phyloP scores from a whole-genome alignment of 1,284 basidiomycete species.

The Heliocybe sulcata region DNA sequence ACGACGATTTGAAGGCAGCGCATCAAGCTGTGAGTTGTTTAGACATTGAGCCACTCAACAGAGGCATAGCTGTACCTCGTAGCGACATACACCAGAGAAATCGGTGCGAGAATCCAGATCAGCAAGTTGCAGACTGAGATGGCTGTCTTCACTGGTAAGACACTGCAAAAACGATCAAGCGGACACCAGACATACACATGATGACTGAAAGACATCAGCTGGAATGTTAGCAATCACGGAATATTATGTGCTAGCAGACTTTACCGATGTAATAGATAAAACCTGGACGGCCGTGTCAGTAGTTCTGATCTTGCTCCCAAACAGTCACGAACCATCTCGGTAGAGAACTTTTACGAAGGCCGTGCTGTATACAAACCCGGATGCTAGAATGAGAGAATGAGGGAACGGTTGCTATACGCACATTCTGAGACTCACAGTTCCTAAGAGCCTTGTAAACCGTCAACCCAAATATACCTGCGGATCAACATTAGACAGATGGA shows the following conservation, averaged over 20 bases:
- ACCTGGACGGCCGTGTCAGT: too few relatives aligned
- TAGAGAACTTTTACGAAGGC: not conserved
- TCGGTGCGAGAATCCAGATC: not conserved
- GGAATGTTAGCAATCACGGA: not conserved
- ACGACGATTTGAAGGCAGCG: not conserved
- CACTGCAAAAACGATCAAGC: too few relatives aligned
- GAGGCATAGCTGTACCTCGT: not conserved
- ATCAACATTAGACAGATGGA: not conserved
- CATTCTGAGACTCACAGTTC: not conserved
- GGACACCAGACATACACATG: not conserved
- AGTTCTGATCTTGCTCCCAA: not conserved
- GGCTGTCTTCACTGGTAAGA: too few relatives aligned
- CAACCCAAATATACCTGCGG: not conserved
- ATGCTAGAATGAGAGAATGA: not conserved
- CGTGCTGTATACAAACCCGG: not conserved
- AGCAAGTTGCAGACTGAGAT: not conserved
- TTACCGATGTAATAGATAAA: not conserved
- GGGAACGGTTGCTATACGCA: not conserved
- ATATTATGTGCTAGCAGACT: not conserved
- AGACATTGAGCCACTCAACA: not conserved
- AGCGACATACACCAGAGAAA: not conserved
- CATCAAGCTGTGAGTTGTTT: not conserved
- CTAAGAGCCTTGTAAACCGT: not conserved
- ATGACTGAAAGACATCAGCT: not conserved
- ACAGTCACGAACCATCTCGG: not conserved